Base-by-base conservation (phyloP, 768 basidiomycete species). In the Xerocomellus intermedius region DNA sequence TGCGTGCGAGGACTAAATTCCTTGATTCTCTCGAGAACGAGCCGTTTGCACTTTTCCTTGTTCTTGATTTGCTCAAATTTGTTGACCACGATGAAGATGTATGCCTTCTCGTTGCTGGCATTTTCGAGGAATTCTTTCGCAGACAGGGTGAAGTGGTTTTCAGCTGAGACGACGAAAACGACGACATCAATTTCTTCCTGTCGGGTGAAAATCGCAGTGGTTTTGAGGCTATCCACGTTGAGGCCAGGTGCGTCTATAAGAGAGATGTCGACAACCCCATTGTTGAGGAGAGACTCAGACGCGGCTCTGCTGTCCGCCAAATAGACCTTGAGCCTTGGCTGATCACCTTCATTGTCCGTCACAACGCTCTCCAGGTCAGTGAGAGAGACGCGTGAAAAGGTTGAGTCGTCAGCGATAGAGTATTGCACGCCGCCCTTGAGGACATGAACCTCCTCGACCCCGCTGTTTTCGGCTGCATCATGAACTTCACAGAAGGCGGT, bases 111-210 rank as follows among this genome's bases (percentile, higher is more conserved):
- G 64, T 92, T 89, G 75, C 89, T 91, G 2, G 96, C 94, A 63
- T 85, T 92, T 77, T 77, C 82, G 44, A 99, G 80, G 79, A 99
- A 98, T 70, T 98, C 94, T 69, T 89, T 91, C 14, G 94, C 89
- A 5, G 94, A 96, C 19, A 95, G 81, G 0, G 97, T 99, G 71
- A 99, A 96, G 77, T 98, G 96, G 72, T 99, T 98, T 76, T 97
- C 95, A 4, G 97, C 94, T 1, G 91, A 94, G 47, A 97, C 94
- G 62, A 98, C 94, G 70, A 98, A 99, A 53, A 99, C 96, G 54
- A 99, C 84, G 22, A 99, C 96, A 69, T 99, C 97, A 42, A 99
- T 98, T 74, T 98, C 95, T 67, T 95, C 90, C 71, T 98, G 97
- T 17, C 94, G 90, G 33, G 95, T 84, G 63, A 99, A 98, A 48